Evolutionary conservation across 176 grass and related monocot species (phyloP), one percentile per base, ranked within the genome.

Genomic region (Aegilops umbellulata): DNA sequence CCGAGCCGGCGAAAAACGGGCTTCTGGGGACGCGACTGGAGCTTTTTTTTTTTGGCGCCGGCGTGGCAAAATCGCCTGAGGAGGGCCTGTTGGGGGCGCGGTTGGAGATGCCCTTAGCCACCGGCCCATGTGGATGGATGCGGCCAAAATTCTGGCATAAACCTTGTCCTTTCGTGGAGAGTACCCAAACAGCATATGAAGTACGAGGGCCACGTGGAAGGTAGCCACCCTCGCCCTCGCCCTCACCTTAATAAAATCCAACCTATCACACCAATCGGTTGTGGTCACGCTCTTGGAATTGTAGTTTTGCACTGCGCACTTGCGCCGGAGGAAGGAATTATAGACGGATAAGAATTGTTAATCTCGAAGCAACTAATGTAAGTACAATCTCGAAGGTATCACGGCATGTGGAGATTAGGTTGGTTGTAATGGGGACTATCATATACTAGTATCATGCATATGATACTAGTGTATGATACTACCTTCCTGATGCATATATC

Each of bases 101-200:
- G n/a, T n/a, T n/a, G n/a, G n/a, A n/a, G n/a, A n/a, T n/a, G n/a
- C n/a, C n/a, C n/a, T n/a, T n/a, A n/a, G 49, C 2, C 49, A 53
- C 49, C 13, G 41, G 55, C 9, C 38, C 84, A 32, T 82, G 47
- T 30, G 77, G 60, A 39, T 62, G 79, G 64, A 78, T 78, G 65
- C 53, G 29, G 44, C 84, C 88, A 73, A 90, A 82, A 39, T 34
- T 4, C 19, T 4, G 38, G 82, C 87, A 46, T 20, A 86, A 90
- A 86, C 57, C 74, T 83, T 57, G 79, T 70, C 80, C 82, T 65
- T 74, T 53, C 16, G 49, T 53, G 0, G 49, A 53, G 7, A 55
- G 64, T 53, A 72, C 62, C 41, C 30, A 53, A 63, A 34, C 83
- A 70, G 22, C 64, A 68, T 69, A 6, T 41, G 49, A 2, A 53